These are phyloP conservation scores for Pleurotus tuoliensis DNA, from an alignment of 768 basidiomycete genomes.

Conservation along the genomic window DNA sequence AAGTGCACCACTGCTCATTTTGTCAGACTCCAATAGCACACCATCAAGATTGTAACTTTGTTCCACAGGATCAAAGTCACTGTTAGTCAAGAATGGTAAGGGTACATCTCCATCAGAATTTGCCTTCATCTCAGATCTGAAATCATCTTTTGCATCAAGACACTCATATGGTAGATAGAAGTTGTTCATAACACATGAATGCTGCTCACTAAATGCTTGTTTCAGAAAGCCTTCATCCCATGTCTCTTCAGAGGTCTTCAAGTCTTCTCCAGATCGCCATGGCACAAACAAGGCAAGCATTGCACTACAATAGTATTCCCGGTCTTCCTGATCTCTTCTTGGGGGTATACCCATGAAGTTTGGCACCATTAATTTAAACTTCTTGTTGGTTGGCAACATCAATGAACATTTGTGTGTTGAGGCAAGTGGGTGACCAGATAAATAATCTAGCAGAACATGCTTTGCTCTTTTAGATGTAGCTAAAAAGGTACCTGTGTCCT, in stretches of 20 bases:
- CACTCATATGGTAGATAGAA: constrained; percentile 25
- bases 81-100: neutral
- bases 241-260: constrained; percentile 15
- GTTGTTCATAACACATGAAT: constrained; percentile 16
- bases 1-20: neutral
- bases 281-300: constrained; percentile 32
- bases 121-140: constrained; percentile 10
- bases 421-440: neutral
- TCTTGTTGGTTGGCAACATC: neutral
- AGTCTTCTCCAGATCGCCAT: constrained; percentile 23
- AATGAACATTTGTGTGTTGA: neutral
- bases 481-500: neutral
- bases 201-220: constrained; percentile 9
- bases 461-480: neutral
- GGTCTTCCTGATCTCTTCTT: constrained; percentile 23
- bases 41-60: neutral
- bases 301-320: constrained; percentile 26
- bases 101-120: neutral
- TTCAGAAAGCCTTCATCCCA: constrained; percentile 20
- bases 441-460: neutral
- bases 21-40: neutral
- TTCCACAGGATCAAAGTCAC: neutral
- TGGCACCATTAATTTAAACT: constrained; percentile 9
- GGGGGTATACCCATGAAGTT: constrained; percentile 29
- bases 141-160: constrained; percentile 22